Evolutionary conservation across 2,329 filamentous ascomycete genomes (phyloP), one percentile per base, ranked within the genome.

Genomic region (Aspergillus phoenicis): DNA sequence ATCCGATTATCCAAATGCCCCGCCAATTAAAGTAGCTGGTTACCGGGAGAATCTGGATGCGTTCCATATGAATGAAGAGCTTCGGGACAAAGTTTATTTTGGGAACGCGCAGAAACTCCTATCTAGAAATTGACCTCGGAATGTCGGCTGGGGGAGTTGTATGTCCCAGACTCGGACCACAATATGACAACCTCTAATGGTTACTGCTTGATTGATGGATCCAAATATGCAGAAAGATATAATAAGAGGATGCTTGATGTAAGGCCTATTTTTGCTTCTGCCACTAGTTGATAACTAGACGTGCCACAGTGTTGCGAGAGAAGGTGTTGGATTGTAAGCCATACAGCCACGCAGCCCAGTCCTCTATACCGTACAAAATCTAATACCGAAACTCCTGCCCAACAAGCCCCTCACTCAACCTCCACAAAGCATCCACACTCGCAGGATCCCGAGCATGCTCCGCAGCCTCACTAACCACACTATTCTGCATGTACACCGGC

Each of bases 1-100:
- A 5, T 53, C 53, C 1, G 59, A 53, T n/a, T 61, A 53, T 8
- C 59, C 59, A 0, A 57, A 57, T 15, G 59, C 59, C 6, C 41
- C 51, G 1, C n/a, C 17, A 1, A 54, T 52, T 5, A 61, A 53
- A 28, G 55, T 61, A 11, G 43, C 54, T 3, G 53, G 59, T 5
- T 61, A 52, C 20, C 15, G 54, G 13, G 53, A 57, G 48, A 20
- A 57, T 5, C 43, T 41, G 30, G 38, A 53, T 38, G 47, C 26
- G 8, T 57, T 38, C 13, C 20, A 6, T 7, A 61, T 61, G 54
- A 38, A 53, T 4, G 20, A 47, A 13, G 54, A 49, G 38, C 33
- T 57, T 10, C 22, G 53, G 8, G 28, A 49, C 1, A 53, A 8
- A 20, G 28, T 61, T 4, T 61, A 48, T 38, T 48, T 33, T 17